These are phyloP conservation scores for Pilaira anomala DNA, from an alignment of 192 early-diverging fungal species.

Conservation along the genomic window DNA sequence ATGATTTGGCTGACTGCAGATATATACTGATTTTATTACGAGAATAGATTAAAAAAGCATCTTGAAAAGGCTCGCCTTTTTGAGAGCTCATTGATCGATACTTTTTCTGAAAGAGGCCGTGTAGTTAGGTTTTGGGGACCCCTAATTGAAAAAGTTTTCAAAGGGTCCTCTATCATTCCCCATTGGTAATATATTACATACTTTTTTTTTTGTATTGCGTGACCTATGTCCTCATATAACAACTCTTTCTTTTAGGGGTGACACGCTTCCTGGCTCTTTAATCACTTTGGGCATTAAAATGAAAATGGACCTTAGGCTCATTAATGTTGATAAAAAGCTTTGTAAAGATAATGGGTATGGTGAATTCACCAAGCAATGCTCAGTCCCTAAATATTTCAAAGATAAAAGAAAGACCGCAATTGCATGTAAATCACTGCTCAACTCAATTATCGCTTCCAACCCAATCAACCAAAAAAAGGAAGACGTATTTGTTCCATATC, in stretches of 20 bases:
- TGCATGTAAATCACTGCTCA: constrained; percentile 13
- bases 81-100: constrained; percentile 4
- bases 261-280: constrained; percentile 6
- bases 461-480: constrained; percentile 9
- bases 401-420: constrained; percentile 9
- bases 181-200: constrained; percentile 14
- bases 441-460: constrained; percentile 2
- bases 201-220: constrained; percentile 13
- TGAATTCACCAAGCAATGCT: neutral
- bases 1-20: constrained; percentile 13
- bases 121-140: constrained; percentile 14
- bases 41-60: constrained; percentile 21
- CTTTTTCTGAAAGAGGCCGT: constrained; percentile 2
- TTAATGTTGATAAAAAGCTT: constrained; percentile 2
- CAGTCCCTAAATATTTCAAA: constrained; percentile 3
- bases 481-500: constrained; percentile 2
- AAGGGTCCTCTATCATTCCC: constrained; percentile 6
- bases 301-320: constrained; percentile 16
- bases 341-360: constrained; percentile 10
- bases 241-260: constrained; percentile 17
- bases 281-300: constrained; percentile 7
- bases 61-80: constrained; percentile 11
- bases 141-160: constrained; percentile 10
- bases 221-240: constrained; percentile 11
- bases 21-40: constrained; percentile 17